Evolutionary conservation across 805 yeast species (phyloP).

Genomic region (Saturnispora sanitii): DNA sequence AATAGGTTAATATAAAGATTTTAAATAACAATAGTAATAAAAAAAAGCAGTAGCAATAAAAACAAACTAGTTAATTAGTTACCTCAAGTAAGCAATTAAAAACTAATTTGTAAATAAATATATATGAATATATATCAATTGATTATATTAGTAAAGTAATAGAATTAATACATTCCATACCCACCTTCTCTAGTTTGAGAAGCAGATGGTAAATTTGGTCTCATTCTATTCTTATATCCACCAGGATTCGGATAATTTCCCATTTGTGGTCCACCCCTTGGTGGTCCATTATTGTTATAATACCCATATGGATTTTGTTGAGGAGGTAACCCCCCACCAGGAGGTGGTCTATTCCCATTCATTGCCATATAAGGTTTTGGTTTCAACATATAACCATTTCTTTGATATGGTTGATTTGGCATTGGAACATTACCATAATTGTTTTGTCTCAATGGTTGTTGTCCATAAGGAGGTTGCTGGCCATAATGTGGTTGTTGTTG

Average conservation of each 20-base stretch:
- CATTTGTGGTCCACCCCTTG: slow-evolving; percentile 9
- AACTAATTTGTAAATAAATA: neutral
- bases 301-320: slow-evolving; percentile 7
- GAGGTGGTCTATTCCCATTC: neutral
- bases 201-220: slow-evolving; percentile 17
- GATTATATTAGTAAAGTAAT: neutral
- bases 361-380: slow-evolving; percentile 5
- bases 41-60: neutral
- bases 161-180: slow-evolving; percentile 25
- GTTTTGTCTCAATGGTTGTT: neutral
- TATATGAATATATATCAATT: too few relatives aligned
- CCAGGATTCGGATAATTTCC: neutral
- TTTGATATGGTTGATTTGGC: slow-evolving; percentile 8
- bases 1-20: neutral
- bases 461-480: neutral
- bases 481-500: neutral
- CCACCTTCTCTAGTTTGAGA: slow-evolving; percentile 30
- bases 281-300: slow-evolving; percentile 2
- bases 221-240: slow-evolving; percentile 2
- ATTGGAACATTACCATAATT: slow-evolving; percentile 14
- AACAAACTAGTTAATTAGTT: neutral
- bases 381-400: slow-evolving; percentile 3
- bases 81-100: too few relatives aligned
- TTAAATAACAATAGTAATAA: neutral
- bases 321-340: neutral